Base-by-base conservation (phyloP, 306 rosid species). In the Glycyrrhiza uralensis region DNA sequence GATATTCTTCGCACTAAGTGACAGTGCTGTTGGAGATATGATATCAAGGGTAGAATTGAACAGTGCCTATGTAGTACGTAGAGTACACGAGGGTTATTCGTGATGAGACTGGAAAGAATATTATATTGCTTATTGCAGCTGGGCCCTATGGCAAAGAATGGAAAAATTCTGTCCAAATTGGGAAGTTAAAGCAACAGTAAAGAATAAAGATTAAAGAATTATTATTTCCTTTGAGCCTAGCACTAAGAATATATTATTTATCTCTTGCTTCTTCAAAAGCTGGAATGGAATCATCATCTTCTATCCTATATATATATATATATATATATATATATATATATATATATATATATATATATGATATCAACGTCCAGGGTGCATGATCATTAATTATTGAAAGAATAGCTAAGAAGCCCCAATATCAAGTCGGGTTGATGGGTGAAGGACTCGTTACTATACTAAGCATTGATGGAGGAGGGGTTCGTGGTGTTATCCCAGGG, bases 381-480 rank as follows among this genome's bases (percentile, higher is more conserved):
- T 33, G 5, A 0, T 10, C 6, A 60, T 18, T 17, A 14, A 5
- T 14, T 4, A 26, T 11, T 26, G n/a, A n/a, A n/a, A n/a, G n/a
- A n/a, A n/a, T n/a, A n/a, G 57, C 72, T 42, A 24, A n/a, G 4
- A 66, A 7, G 39, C 2, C 23, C 5, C 22, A n/a, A 11, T 18
- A 36, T 60, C 59, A 55, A 55, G 10, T 6, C 17, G 14, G 7
- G 50, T 11, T 6, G 44, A 51, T 69, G n/a, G 74, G 23, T 19
- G 77, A 55, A 44, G 9, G 77, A 44, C 52, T 72, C 6, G 50
- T 58, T n/a, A 72, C 68, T 52, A 72, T 72, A 36, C 67, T 71
- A 23, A 56, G 76, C 76, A 63, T 71, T 45, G 68, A 72, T 61
- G 78, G 77, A 28, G 70, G 70, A 66, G 72, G 44, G 57, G n/a